These are phyloP conservation scores for Sporothrix brasiliensis DNA, from an alignment of 2,329 filamentous ascomycete genomes.

Conservation along the genomic window DNA sequence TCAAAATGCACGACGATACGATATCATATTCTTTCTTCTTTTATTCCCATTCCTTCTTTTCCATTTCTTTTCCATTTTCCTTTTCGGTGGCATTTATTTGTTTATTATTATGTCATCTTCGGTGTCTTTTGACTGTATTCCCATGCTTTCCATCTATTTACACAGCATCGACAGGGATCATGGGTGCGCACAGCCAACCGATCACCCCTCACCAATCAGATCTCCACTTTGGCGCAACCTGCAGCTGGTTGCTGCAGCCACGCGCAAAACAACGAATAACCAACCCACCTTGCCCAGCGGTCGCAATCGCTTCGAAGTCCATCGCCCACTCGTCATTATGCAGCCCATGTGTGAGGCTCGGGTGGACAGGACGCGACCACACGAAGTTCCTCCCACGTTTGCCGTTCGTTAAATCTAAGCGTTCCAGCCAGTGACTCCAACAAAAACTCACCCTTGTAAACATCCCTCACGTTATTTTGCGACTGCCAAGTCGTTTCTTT, in stretches of 20 bases:
- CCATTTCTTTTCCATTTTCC: neutral
- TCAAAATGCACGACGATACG: slow-evolving; percentile 6
- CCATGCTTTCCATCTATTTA: neutral
- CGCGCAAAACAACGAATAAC: neutral
- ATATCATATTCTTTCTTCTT: neutral
- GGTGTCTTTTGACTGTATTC: neutral
- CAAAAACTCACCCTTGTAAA: slow-evolving; percentile 12
- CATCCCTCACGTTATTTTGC: neutral
- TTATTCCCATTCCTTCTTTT: neutral
- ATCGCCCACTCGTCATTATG: slow-evolving; percentile 11
- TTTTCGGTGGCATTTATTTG: neutral
- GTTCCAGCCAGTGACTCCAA: neutral
- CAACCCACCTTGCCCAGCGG: neutral
- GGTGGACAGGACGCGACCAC: neutral
- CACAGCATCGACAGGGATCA: slow-evolving; percentile 21
- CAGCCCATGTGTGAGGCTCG: neutral
- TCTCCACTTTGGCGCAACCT: slow-evolving; percentile 15
- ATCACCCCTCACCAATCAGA: slow-evolving; percentile 21
- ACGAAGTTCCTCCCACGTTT: neutral
- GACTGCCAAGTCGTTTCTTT: slow-evolving; percentile 19
- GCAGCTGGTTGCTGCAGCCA: slow-evolving; percentile 20
- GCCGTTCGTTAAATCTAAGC: neutral
- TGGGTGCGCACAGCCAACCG: slow-evolving; percentile 8
- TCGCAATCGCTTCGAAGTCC: neutral
- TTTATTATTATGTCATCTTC: neutral